These are phyloP conservation scores for Globisporangium nunn DNA, from an alignment of 352 stramenopile species.

Conservation along the genomic window DNA sequence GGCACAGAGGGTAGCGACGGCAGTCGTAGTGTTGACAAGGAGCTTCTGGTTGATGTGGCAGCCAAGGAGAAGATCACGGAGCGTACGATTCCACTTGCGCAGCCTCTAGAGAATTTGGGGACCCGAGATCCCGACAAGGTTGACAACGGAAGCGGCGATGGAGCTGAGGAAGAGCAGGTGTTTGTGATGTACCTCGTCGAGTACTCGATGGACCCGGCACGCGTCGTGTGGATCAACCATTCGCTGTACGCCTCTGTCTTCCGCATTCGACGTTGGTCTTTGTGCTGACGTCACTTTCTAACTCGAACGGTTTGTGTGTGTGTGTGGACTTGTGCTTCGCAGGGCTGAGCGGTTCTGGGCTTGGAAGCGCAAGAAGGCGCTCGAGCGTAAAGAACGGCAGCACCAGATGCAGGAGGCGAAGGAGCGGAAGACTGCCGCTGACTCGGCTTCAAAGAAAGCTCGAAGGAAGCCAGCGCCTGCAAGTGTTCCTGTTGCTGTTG, in stretches of 20 bases:
- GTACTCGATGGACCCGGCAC: slow-evolving; percentile 54
- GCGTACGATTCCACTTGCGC: slow-evolving; percentile 16
- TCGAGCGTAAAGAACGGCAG: slow-evolving; percentile 20
- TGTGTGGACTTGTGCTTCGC: slow-evolving; percentile 1
- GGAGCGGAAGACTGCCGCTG: slow-evolving; percentile 6
- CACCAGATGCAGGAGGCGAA: slow-evolving; percentile 12
- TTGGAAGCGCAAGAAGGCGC: slow-evolving; percentile 29
- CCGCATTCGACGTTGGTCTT: not conserved
- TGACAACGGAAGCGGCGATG: slow-evolving; percentile 10
- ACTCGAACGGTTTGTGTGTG: slow-evolving; percentile 1
- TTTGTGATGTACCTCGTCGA: slow-evolving; percentile 66
- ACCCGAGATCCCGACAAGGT: not conserved
- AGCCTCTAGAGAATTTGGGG: not conserved
- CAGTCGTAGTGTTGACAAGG: not conserved
- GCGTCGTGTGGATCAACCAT: slow-evolving; percentile 61
- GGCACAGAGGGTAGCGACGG: not conserved
- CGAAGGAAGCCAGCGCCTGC: not conserved
- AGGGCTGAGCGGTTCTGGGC: slow-evolving; percentile 44
- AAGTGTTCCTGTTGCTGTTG: not conserved
- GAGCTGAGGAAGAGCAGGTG: slow-evolving; percentile 19
- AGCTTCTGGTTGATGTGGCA: slow-evolving; percentile 24
- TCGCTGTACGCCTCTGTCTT: slow-evolving; percentile 35
- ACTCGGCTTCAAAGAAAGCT: not conserved
- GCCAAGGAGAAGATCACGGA: slow-evolving; percentile 25
- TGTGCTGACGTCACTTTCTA: not conserved